Evolutionary conservation across 352 stramenopile species (phyloP).

Genomic region (Pythium dissotocum): DNA sequence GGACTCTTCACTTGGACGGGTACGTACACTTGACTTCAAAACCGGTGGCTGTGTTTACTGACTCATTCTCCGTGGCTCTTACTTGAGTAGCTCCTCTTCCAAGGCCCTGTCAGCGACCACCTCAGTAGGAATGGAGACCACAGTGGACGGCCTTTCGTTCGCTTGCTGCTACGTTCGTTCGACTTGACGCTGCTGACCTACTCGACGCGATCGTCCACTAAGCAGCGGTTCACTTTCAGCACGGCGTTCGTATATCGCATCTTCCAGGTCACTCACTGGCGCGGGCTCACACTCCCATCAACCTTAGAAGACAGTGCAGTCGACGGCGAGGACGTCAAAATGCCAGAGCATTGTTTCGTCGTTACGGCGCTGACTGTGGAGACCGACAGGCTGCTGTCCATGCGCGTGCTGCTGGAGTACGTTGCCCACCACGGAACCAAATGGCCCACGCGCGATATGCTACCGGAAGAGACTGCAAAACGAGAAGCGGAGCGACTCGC

Average conservation of each 20-base stretch:
- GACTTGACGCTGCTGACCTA: constrained; percentile 45
- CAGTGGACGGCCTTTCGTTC: constrained; percentile 25
- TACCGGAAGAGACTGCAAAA: constrained; percentile 38
- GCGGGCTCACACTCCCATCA: background rate
- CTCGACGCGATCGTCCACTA: constrained; percentile 31
- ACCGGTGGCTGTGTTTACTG: background rate
- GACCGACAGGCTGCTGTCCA: constrained; percentile 1
- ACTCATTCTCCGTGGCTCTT: background rate
- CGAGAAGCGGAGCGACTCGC: background rate
- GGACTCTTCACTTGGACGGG: constrained; percentile 26
- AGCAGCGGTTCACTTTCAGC: constrained; percentile 40
- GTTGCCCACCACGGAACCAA: constrained; percentile 31
- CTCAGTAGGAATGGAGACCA: background rate
- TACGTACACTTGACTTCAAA: background rate
- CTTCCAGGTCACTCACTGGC: constrained; percentile 37
- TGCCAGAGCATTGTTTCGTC: constrained; percentile 3
- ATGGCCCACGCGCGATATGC: constrained; percentile 40
- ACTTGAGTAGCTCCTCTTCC: constrained; percentile 21
- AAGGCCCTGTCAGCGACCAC: constrained; percentile 13
- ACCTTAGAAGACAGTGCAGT: background rate
- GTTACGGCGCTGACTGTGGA: background rate
- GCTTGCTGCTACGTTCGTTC: constrained; percentile 36
- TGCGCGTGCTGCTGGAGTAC: constrained; percentile 45
- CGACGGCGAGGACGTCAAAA: background rate
- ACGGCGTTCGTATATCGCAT: constrained; percentile 38